A percentile compares a stretch with the other conserved stretches of the same genome.
Evolutionary conservation across 2,329 filamentous ascomycete species (phyloP).

Genomic region (Penicillium fuscoglaucum): DNA sequence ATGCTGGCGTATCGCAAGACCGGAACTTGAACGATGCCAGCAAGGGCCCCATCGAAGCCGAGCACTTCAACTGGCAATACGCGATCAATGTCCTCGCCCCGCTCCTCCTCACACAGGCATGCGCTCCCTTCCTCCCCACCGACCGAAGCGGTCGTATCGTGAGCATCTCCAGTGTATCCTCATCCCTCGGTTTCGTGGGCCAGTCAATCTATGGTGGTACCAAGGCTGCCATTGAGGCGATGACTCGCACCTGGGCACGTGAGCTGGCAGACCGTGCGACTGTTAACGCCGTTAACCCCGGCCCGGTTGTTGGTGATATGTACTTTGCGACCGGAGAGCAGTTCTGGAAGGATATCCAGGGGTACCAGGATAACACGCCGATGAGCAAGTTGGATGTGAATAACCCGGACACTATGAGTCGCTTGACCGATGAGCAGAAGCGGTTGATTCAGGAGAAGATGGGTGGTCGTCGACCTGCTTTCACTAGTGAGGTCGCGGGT

Average conservation of each 20-base stretch:
- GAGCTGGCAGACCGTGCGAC: constrained; percentile 63
- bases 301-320: constrained; percentile 68
- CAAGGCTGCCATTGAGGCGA: constrained; percentile 66
- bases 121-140: constrained; percentile 65
- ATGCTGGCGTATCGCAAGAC: constrained; percentile 65
- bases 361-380: constrained; percentile 64
- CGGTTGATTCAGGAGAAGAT: constrained; percentile 61
- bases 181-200: constrained; percentile 57
- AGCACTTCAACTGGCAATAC: constrained; percentile 71
- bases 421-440: constrained; percentile 60
- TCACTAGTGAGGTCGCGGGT: constrained; percentile 70
- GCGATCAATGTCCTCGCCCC: constrained; percentile 80
- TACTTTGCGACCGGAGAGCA: constrained; percentile 57
- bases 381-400: constrained; percentile 61
- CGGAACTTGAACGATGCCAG: constrained; percentile 62
- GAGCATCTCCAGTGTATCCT: constrained; percentile 61
- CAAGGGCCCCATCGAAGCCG: constrained; percentile 58
- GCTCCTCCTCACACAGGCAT: constrained; percentile 73
- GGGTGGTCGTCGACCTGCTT: constrained; percentile 61
- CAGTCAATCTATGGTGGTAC: constrained; percentile 66
- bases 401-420: constrained; percentile 54
- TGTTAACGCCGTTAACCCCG: constrained; percentile 67
- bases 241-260: constrained; percentile 68
- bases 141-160: constrained; percentile 68
- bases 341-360: constrained; percentile 61